phyloP scores from a whole-genome alignment of 805 yeast genomes.

The Lipomyces yamanashiensis region DNA sequence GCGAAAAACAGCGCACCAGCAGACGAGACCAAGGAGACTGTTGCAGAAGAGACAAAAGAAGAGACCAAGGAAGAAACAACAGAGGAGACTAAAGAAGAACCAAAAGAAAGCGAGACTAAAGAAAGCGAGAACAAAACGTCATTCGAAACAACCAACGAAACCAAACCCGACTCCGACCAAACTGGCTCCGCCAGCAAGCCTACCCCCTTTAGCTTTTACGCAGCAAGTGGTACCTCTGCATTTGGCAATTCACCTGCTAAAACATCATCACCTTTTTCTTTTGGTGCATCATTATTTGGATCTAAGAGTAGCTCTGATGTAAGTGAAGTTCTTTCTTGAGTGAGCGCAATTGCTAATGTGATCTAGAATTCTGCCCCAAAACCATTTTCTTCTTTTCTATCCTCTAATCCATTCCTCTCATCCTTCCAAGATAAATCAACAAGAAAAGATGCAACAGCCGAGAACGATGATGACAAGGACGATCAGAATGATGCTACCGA shows the following conservation, averaged over 20 bases:
- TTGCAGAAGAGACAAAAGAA: slow-evolving; percentile 2
- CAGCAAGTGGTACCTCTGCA: slow-evolving; percentile 5
- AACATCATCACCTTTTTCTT: slow-evolving; percentile 1
- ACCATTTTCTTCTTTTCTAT: slow-evolving; percentile 15
- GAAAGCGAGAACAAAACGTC: background rate
- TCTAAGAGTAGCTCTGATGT: slow-evolving; percentile 3
- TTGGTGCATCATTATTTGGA: slow-evolving; percentile 8
- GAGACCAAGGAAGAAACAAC: background rate
- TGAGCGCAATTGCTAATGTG: background rate
- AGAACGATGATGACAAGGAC: slow-evolving; percentile 34
- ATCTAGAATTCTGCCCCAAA: slow-evolving; percentile 3
- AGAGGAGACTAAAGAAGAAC: background rate
- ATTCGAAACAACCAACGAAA: background rate
- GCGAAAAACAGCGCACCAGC: background rate
- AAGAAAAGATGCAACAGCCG: slow-evolving; percentile 35
- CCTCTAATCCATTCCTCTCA: slow-evolving; percentile 27
- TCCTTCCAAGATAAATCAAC: slow-evolving; percentile 35
- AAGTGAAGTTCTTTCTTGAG: background rate
- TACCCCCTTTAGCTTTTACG: slow-evolving; percentile 12
- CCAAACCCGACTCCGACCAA: background rate
- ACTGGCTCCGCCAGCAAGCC: background rate
- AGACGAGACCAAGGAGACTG: background rate
- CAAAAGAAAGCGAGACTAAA: background rate
- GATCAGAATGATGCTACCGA: slow-evolving; percentile 39
- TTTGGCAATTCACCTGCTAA: slow-evolving; percentile 4